phyloP scores from a whole-genome alignment of 352 stramenopile species.

The Globisporangium uncinulatum region DNA sequence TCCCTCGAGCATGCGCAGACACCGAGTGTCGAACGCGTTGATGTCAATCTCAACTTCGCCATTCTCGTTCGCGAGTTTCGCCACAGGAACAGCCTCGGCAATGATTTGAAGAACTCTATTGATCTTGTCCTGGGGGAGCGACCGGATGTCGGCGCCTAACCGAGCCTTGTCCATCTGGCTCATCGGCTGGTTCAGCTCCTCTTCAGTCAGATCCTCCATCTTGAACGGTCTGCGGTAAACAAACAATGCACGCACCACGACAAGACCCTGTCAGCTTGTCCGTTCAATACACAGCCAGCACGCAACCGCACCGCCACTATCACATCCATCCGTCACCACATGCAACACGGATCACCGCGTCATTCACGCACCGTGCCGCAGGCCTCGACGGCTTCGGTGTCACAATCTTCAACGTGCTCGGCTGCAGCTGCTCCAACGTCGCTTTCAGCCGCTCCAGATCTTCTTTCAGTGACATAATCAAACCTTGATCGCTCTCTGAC shows the following conservation, averaged over 20 bases:
- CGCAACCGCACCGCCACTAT: neutral
- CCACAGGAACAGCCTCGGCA: slow-evolving; percentile 77
- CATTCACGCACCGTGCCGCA: slow-evolving; percentile 41
- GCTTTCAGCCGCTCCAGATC: slow-evolving; percentile 86
- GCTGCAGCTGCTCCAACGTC: slow-evolving; percentile 78
- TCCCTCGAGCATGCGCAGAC: slow-evolving; percentile 85
- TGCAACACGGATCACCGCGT: neutral
- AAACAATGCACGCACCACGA: slow-evolving; percentile 3
- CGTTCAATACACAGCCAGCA: neutral
- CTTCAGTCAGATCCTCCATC: slow-evolving; percentile 86
- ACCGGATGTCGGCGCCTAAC: slow-evolving; percentile 74
- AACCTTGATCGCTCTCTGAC: slow-evolving; percentile 50
- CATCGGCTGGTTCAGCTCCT: slow-evolving; percentile 85
- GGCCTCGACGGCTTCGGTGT: slow-evolving; percentile 44
- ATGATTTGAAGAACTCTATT: slow-evolving; percentile 88
- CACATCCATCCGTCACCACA: neutral
- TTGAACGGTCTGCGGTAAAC: slow-evolving; percentile 61
- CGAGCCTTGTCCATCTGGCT: slow-evolving; percentile 78
- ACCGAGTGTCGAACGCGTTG: slow-evolving; percentile 83
- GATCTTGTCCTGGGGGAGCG: slow-evolving; percentile 83
- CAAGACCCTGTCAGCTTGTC: neutral
- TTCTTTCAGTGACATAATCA: slow-evolving; percentile 86
- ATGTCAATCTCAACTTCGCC: slow-evolving; percentile 89
- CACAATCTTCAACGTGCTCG: slow-evolving; percentile 31
- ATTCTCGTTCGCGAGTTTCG: slow-evolving; percentile 78